Evolutionary conservation across 1,139 yeast genomes (phyloP).

Genomic region (Petasospora rhodanensis): DNA sequence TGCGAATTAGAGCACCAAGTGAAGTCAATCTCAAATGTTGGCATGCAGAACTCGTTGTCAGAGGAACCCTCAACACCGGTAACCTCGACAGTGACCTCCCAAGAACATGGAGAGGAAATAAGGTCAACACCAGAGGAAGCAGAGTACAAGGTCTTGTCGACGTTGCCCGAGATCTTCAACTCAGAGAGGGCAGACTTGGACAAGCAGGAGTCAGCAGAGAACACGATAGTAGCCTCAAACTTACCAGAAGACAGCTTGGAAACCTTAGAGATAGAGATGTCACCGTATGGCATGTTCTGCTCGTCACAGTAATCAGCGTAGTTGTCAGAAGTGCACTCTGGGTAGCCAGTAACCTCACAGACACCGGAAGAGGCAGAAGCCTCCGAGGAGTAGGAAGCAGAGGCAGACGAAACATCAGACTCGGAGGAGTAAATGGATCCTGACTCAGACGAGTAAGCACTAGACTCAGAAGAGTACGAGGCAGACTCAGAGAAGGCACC

Average conservation of each 20-base stretch:
- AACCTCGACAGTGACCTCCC: slow-evolving; percentile 9
- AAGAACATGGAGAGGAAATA: slow-evolving; percentile 6
- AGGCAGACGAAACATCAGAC: no score
- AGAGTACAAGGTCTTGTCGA: slow-evolving; percentile 14
- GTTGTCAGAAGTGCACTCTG: no score
- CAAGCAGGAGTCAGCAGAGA: slow-evolving; percentile 1
- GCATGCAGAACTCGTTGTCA: slow-evolving; percentile 8
- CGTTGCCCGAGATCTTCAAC: slow-evolving; percentile 16
- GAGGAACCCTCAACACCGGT: slow-evolving; percentile 1
- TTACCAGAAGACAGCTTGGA: neutral
- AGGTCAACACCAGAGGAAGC: slow-evolving; percentile 9
- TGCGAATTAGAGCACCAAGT: slow-evolving; percentile 21
- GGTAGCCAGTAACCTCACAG: no score
- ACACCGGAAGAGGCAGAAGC: no score
- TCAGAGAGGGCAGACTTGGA: slow-evolving; percentile 11
- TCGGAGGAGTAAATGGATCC: no score
- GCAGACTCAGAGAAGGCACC: no score
- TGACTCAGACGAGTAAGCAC: no score
- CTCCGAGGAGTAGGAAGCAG: no score
- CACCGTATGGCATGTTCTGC: neutral
- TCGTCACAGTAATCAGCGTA: slow-evolving; percentile 6
- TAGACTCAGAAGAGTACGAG: no score
- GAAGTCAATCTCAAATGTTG: slow-evolving; percentile 12
- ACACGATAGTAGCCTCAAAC: neutral
- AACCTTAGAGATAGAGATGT: neutral